These are phyloP conservation scores for Jacaranda mimosifolia DNA, from an alignment of 257 asterid species.

Conservation along the genomic window DNA sequence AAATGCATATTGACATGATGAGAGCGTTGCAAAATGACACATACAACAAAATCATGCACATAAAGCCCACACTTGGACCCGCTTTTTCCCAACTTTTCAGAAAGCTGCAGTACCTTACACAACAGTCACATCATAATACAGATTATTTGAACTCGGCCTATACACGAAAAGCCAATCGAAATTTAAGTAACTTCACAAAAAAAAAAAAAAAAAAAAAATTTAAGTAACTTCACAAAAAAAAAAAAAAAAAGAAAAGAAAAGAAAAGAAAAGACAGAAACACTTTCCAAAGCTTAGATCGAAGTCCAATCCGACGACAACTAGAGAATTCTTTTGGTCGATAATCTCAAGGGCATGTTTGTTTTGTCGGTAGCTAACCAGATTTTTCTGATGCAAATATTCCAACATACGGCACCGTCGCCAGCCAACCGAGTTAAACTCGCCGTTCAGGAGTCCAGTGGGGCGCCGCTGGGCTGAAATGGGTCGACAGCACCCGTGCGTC, in stretches of 20 bases:
- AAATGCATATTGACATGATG: too few relatives aligned
- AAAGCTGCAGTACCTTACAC: background rate
- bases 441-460: slow-evolving; percentile 39
- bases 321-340: background rate
- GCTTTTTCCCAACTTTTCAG: background rate
- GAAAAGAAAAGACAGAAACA: background rate
- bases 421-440: slow-evolving; percentile 30
- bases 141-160: background rate
- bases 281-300: background rate
- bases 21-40: background rate
- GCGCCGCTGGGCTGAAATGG: slow-evolving; percentile 47
- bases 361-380: slow-evolving; percentile 19
- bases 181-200: background rate
- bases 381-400: background rate
- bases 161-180: background rate
- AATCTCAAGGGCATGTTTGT: slow-evolving; percentile 6
- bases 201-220: background rate
- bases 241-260: background rate
- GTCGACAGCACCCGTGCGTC: slow-evolving; percentile 39
- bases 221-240: background rate
- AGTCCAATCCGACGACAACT: too few relatives aligned
- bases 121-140: slow-evolving; percentile 10
- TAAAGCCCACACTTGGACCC: background rate
- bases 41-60: background rate
- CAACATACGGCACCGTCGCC: background rate